phyloP scores from a whole-genome alignment of 2,329 filamentous ascomycete genomes.

The Aspergillus brasiliensis region DNA sequence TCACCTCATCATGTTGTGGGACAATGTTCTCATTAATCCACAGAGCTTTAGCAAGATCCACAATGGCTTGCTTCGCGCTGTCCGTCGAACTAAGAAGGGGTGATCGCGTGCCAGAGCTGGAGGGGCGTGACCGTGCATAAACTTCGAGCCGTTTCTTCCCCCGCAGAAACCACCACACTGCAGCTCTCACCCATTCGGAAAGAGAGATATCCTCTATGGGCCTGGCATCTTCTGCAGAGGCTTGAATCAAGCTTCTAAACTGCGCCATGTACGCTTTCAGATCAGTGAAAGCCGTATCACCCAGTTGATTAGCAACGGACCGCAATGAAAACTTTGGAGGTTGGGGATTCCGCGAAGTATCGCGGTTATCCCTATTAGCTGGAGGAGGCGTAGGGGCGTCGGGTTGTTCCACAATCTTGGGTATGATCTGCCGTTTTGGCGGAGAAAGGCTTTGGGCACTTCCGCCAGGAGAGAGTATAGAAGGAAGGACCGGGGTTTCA shows the following conservation, averaged over 20 bases:
- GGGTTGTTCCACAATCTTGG: conserved; percentile 10
- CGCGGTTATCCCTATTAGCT: conserved; percentile 18
- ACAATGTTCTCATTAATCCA: conserved; percentile 66
- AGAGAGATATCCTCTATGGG: conserved; percentile 65
- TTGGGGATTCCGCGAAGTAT: conserved; percentile 24
- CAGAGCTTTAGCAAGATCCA: conserved; percentile 81
- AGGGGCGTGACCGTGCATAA: conserved; percentile 66
- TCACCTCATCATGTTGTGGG: conserved; percentile 43
- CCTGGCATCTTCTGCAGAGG: conserved; percentile 74
- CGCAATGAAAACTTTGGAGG: conserved; percentile 39
- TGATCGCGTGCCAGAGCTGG: conserved; percentile 55
- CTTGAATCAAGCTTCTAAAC: conserved; percentile 72
- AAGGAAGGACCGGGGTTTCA: conserved; percentile 29
- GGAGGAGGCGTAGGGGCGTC: conserved; percentile 19
- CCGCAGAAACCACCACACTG: conserved; percentile 86
- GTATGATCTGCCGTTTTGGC: conserved; percentile 14
- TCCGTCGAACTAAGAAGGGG: conserved; percentile 42
- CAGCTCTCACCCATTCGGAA: conserved; percentile 69
- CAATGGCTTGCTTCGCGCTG: conserved; percentile 71
- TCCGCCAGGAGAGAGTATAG: conserved; percentile 27
- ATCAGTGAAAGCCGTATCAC: conserved; percentile 67
- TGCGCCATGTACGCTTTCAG: conserved; percentile 73
- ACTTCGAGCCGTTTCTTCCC: conserved; percentile 75
- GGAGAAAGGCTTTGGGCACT: conserved; percentile 20
- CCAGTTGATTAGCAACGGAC: conserved; percentile 47